phyloP scores from a whole-genome alignment of 371 early-diverging fungal genomes.

The Entomophthora muscae region DNA sequence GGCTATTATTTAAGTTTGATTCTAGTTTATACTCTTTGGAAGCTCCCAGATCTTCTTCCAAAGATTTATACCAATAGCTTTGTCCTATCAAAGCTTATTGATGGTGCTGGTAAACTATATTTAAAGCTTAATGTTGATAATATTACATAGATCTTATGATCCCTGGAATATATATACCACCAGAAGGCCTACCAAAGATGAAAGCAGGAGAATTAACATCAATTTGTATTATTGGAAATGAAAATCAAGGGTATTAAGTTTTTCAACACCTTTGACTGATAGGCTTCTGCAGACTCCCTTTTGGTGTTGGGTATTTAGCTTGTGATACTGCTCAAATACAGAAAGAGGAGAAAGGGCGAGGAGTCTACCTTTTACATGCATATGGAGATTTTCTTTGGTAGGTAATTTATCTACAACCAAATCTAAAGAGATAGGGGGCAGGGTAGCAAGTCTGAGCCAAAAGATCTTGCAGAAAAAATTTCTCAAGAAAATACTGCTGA shows the following conservation, averaged over 20 bases:
- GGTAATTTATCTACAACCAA: not conserved
- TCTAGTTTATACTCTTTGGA: slow-evolving; percentile 10
- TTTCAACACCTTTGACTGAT: too few relatives aligned
- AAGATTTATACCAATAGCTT: slow-evolving; percentile 3
- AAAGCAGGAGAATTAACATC: slow-evolving; percentile 5
- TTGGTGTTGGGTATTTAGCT: not conserved
- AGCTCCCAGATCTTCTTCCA: slow-evolving; percentile 8
- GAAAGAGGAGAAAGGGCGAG: not conserved
- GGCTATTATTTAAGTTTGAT: too few relatives aligned
- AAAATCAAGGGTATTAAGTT: not conserved
- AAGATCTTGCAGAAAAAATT: not conserved
- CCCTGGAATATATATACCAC: slow-evolving; percentile 9
- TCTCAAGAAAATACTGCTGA: not conserved
- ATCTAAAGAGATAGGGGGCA: not conserved
- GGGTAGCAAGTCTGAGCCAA: not conserved
- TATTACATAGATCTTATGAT: slow-evolving; percentile 10
- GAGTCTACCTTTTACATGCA: not conserved
- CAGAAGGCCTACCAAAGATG: slow-evolving; percentile 7
- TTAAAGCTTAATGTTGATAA: not conserved
- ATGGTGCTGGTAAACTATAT: slow-evolving; percentile 1
- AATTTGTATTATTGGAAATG: not conserved
- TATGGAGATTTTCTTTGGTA: not conserved
- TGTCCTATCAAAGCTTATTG: slow-evolving; percentile 6
- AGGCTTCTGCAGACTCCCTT: not conserved
- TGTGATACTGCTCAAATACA: not conserved